phyloP scores from a whole-genome alignment of 83 land plant species.

The Picea abies region DNA sequence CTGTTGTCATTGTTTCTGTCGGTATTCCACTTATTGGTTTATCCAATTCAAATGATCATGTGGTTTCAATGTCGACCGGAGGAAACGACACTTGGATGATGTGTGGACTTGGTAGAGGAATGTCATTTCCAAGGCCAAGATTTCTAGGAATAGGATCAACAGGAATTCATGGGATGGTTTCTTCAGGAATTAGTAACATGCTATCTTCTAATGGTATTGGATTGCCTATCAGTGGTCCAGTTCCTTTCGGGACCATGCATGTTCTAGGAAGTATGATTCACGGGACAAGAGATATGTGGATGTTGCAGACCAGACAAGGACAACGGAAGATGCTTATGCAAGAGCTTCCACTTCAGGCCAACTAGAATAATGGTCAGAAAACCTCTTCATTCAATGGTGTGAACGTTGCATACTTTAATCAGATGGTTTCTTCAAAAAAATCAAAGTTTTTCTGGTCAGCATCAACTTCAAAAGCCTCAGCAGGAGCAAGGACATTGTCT shows the following conservation, averaged over 20 bases:
- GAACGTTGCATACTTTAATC: constrained; percentile 37
- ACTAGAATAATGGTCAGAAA: constrained; percentile 45
- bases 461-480: too few species aligned
- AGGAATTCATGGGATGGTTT: constrained; percentile 38
- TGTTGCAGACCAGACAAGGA: constrained; percentile 42
- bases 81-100: too few species aligned
- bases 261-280: constrained; percentile 48
- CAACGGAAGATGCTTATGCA: constrained; percentile 57
- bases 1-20: too few species aligned
- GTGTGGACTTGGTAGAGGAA: too few species aligned
- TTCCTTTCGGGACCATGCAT: constrained; percentile 41
- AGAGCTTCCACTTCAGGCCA: constrained; percentile 51
- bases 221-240: constrained; percentile 32
- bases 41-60: background rate
- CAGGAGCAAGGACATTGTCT: background rate
- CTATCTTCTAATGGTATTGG: constrained; percentile 37
- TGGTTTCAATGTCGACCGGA: too few species aligned
- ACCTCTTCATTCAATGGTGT: constrained; percentile 32
- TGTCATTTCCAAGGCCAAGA: too few species aligned
- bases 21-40: constrained; percentile 9
- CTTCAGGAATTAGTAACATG: constrained; percentile 36
- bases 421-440: constrained; percentile 21
- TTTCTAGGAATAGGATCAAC: constrained; percentile 28
- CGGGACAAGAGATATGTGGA: constrained; percentile 49
- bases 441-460: too few species aligned